Evolutionary conservation across 2,329 filamentous ascomycete species (phyloP).

Genomic region (Colletotrichum sp.): DNA sequence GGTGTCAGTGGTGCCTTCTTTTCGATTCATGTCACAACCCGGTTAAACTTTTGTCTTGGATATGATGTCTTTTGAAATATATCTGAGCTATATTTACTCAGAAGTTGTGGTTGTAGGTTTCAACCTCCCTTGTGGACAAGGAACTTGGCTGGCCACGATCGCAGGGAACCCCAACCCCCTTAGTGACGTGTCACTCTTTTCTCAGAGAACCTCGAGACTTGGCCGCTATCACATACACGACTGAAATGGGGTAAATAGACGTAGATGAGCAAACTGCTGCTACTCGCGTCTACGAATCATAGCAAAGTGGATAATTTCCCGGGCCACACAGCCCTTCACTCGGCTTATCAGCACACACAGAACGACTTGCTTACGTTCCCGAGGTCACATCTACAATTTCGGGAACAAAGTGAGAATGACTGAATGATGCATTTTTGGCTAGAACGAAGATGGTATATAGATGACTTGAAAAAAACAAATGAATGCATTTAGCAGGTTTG

Average conservation of each 20-base stretch:
- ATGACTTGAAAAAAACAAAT: background rate
- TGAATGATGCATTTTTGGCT: background rate
- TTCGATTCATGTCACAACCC: background rate
- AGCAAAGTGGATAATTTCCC: accelerated
- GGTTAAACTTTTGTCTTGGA: background rate
- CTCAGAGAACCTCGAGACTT: background rate
- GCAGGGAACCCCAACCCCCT: background rate
- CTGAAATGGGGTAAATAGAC: background rate
- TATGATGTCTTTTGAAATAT: background rate
- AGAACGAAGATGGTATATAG: background rate
- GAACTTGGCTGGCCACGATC: background rate
- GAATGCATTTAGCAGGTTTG: background rate
- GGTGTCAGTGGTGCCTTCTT: background rate
- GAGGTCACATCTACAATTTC: background rate
- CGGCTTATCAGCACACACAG: background rate
- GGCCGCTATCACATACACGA: too few species aligned
- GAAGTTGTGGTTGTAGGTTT: background rate
- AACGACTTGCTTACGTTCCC: background rate
- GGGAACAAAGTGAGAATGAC: background rate
- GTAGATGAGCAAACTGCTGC: background rate
- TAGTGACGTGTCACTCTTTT: background rate
- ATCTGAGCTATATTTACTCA: accelerated
- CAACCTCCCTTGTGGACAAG: background rate
- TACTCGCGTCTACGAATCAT: background rate
- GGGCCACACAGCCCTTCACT: background rate